phyloP scores from a whole-genome alignment of 768 basidiomycete genomes.

The Rubroboletus satanas region DNA sequence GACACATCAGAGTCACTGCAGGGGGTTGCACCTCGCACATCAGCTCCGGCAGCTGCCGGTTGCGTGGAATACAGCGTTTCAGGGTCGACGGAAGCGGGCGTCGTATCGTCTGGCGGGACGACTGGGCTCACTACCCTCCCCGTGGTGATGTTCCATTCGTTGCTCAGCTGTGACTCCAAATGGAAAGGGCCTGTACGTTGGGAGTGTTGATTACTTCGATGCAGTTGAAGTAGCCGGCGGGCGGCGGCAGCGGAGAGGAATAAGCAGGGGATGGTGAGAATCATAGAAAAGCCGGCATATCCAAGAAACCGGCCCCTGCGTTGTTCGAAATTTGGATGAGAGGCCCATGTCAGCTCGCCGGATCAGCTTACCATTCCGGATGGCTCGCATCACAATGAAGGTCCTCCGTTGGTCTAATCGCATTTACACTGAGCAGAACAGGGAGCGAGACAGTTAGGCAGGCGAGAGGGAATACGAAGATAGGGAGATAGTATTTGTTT shows the following conservation, averaged over 20 bases:
- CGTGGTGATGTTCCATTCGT: background rate
- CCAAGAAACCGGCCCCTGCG: conserved; percentile 60
- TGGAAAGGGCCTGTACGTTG: background rate
- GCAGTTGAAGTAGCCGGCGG: conserved; percentile 13
- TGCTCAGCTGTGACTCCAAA: background rate
- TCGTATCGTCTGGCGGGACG: conserved; percentile 19
- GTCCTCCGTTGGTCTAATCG: conserved; percentile 46
- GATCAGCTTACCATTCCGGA: conserved; percentile 50
- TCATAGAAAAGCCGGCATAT: conserved; percentile 55
- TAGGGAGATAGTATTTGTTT: conserved; percentile 39
- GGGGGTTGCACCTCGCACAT: background rate
- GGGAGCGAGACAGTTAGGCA: conserved; percentile 42
- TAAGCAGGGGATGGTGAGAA: conserved; percentile 50
- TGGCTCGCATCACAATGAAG: conserved; percentile 58
- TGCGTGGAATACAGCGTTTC: background rate
- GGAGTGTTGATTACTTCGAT: conserved; percentile 21
- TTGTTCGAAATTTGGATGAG: conserved; percentile 2
- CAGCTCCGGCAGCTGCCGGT: background rate
- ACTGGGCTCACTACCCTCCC: conserved; percentile 16
- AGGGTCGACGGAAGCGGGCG: conserved; percentile 10
- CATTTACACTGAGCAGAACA: conserved; percentile 41
- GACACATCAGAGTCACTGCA: background rate
- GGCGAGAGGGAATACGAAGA: conserved; percentile 46
- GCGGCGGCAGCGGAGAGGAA: conserved; percentile 37
- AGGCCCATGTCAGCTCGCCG: background rate